Conservation (phyloP, 2,329 filamentous ascomycete species). For the Hirsutella minnesotensis region DNA sequence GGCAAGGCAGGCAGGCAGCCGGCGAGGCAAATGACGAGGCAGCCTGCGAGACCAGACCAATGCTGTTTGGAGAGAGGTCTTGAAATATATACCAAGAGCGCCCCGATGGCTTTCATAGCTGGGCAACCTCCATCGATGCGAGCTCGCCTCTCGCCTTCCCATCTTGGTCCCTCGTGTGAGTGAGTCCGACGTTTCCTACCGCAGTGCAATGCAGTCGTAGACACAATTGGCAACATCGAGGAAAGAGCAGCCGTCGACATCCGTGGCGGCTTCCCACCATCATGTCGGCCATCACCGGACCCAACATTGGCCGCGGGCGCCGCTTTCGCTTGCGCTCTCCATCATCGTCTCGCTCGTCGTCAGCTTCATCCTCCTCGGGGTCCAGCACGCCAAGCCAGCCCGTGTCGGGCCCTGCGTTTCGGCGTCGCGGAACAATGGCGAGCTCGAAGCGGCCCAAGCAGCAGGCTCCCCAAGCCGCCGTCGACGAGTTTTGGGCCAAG, state of each 20-base stretch:
- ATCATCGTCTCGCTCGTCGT: background rate
- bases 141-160: too few relatives aligned
- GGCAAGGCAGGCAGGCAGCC: background rate
- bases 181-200: too few relatives aligned
- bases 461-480: constrained; percentile 52
- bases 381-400: background rate
- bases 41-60: too few relatives aligned
- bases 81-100: too few relatives aligned
- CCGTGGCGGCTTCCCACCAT: background rate
- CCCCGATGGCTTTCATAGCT: too few relatives aligned
- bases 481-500: constrained; percentile 63
- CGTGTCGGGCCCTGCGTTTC: background rate
- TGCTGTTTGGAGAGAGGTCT: too few relatives aligned
- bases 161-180: too few relatives aligned
- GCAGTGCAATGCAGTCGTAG: too few relatives aligned
- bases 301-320: constrained; percentile 1
- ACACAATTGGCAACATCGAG: background rate
- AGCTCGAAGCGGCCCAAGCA: constrained; percentile 24
- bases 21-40: background rate
- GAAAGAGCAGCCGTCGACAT: background rate
- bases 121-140: background rate
- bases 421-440: background rate
- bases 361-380: background rate
- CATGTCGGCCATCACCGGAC: constrained; percentile 4
- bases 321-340: background rate